Base-by-base conservation (phyloP, 345 rosid genomes). In the Acer campestre region DNA sequence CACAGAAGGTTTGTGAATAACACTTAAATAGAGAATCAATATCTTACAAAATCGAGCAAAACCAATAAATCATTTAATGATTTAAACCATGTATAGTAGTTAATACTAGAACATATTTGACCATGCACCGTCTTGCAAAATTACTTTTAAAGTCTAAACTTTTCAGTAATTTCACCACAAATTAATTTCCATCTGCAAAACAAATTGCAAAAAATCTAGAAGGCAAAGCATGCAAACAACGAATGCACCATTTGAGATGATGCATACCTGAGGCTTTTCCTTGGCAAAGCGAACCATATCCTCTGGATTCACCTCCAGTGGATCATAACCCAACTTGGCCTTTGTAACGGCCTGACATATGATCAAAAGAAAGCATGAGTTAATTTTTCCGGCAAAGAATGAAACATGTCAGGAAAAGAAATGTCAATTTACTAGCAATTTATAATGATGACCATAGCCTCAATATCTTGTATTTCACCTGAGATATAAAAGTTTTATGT, bases 241-340 rank as follows among this genome's bases (percentile, higher is more conserved):
- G 3, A 48, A 73, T 63, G 49, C 17, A 62, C n/a, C 46, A 69
- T 58, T 67, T 44, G 25, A 35, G 40, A 70, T 68, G 59, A 77
- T 66, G 66, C 72, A 65, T 85, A 95, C 98, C 98, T 95, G 99
- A 82, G 99, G 91, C 75, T 86, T 90, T 80, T 95, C 99, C 86
- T 81, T 92, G 20, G 99, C 98, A 90, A 92, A 92, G 77, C 84
- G 89, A 82, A 95, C 99, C 99, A 95, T 95, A 84, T 95, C 99
- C 83, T 95, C 99, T 76, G 99, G 99, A 87, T 95, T 92, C 83
- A 95, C 99, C 86, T 92, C 99, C 69, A 90, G 78, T 29, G 99
- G 99, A 89, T 95, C 97, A 88, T 92, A 95, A 70, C 99, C 99
- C 81, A 95, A 81, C 85, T 95, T 95, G 81, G 96, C 92, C 90